phyloP scores from a whole-genome alignment of 208 protist genomes.

The Crithidia expoeki region DNA sequence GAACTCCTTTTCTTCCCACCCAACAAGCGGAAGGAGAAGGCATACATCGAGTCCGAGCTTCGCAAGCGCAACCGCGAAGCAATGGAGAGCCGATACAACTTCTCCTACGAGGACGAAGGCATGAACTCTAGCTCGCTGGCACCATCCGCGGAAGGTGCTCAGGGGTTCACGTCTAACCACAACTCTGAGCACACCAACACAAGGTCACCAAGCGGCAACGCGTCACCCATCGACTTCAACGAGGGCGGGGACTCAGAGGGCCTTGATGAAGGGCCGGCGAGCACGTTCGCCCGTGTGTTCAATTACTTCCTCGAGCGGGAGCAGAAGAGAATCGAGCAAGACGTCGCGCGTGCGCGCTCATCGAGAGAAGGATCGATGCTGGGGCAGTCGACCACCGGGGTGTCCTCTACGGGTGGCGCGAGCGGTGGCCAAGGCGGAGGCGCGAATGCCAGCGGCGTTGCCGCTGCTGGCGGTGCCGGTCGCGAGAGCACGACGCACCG shows the following conservation, averaged over 20 bases:
- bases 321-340: slow-evolving; percentile 58
- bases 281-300: slow-evolving; percentile 65
- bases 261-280: slow-evolving; percentile 43
- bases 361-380: slow-evolving; percentile 25
- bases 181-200: slow-evolving; percentile 11
- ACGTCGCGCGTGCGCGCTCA: slow-evolving; percentile 49
- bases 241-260: slow-evolving; percentile 28
- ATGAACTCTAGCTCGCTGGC: slow-evolving; percentile 42
- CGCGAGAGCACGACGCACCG: slow-evolving; percentile 31
- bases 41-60: slow-evolving; percentile 70
- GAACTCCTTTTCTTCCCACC: slow-evolving; percentile 89
- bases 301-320: slow-evolving; percentile 69
- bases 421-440: slow-evolving; percentile 1
- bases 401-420: not conserved
- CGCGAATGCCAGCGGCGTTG: slow-evolving; percentile 9
- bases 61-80: slow-evolving; percentile 69
- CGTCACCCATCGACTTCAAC: slow-evolving; percentile 49
- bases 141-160: slow-evolving; percentile 14
- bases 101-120: slow-evolving; percentile 68
- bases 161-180: slow-evolving; percentile 18
- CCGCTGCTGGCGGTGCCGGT: slow-evolving; percentile 12
- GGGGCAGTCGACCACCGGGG: not conserved
- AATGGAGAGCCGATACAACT: slow-evolving; percentile 79
- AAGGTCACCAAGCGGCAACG: slow-evolving; percentile 10
- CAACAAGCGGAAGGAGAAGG: slow-evolving; percentile 64